Evolutionary conservation across 345 rosid genomes (phyloP), one percentile per base, ranked within the genome.

Genomic region (Eucalyptus coolabah): DNA sequence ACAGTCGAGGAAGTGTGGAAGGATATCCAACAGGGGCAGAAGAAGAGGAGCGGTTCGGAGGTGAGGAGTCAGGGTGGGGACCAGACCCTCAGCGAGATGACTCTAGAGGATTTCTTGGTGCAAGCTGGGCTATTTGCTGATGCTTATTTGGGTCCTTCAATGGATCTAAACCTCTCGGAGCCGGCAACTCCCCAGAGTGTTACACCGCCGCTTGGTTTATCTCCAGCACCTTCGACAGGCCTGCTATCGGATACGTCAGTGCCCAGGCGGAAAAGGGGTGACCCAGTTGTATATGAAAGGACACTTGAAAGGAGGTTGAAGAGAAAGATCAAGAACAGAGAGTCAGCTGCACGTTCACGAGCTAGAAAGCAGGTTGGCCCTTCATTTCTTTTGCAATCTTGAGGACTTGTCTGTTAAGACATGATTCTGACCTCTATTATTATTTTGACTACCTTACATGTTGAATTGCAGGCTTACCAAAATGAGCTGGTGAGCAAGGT

Each of bases 241-340:
- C 88, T 93, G 13, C 85, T 91, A 32, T 93, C 94, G 4, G 93
- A 92, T 83, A 86, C 92, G 6, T 86, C 91, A 3, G 50, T 87
- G 14, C 69, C 91, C 7, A 90, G 92, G 59, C 60, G 91, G 59
- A 95, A 93, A 90, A 93, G 94, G 90, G 92, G 88, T 90, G 88
- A 63, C 45, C 87, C 90, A 1, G 94, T 91, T 80, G 89, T 92
- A 32, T 51, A 92, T 63, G 96, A 95, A 90, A 95, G 85, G 91
- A 91, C 91, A 77, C 86, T 91, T 18, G 97, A 95, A 37, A 91
- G 94, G 93, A 94, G 94, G 93, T 86, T 94, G 88, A 93, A 88
- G 92, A 92, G 97, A 91, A 95, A 95, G 92, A 94, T 95, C 60
- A 95, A 95, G 95, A 95, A 95, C 90, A 92, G 97, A 92, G 97